These are phyloP conservation scores for Trametes punicea DNA, from an alignment of 768 basidiomycete species.

Conservation along the genomic window DNA sequence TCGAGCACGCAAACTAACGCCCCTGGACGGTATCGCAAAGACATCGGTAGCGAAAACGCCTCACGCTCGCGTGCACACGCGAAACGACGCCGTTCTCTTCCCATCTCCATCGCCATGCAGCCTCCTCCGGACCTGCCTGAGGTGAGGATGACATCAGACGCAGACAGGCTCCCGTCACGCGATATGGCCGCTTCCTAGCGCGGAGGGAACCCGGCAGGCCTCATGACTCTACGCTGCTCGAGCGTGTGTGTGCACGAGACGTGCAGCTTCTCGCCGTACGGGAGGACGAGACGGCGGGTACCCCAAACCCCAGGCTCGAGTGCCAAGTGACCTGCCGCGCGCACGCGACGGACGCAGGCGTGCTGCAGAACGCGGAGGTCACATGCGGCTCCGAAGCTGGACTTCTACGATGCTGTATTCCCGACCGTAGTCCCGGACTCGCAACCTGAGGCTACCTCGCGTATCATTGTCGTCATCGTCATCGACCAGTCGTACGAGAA, in stretches of 20 bases:
- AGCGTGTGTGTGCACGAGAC: neutral
- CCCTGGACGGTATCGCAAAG: neutral
- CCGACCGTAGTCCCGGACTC: neutral
- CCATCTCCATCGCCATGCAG: neutral
- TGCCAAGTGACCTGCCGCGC: neutral
- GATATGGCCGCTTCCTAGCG: conserved; percentile 2
- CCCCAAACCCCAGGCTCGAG: neutral
- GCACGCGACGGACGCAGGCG: neutral
- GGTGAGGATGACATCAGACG: conserved; percentile 5
- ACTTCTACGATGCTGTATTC: conserved; percentile 7
- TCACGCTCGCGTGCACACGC: neutral
- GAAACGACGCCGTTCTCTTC: neutral
- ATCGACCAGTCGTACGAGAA: neutral
- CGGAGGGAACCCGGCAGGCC: conserved; percentile 8
- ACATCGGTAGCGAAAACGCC: neutral
- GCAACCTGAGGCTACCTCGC: neutral
- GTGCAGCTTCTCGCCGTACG: conserved; percentile 4
- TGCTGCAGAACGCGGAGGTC: neutral
- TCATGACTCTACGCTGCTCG: conserved; percentile 7
- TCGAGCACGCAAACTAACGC: neutral
- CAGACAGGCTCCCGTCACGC: neutral
- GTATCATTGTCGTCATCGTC: neutral
- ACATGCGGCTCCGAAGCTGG: conserved; percentile 7
- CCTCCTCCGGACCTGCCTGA: neutral
- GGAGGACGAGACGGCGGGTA: neutral